A percentile compares a stretch with the other conserved stretches of the same genome.
Conservation (phyloP, 176 grass and related monocot genomes). For the Musa schizocarpa region DNA sequence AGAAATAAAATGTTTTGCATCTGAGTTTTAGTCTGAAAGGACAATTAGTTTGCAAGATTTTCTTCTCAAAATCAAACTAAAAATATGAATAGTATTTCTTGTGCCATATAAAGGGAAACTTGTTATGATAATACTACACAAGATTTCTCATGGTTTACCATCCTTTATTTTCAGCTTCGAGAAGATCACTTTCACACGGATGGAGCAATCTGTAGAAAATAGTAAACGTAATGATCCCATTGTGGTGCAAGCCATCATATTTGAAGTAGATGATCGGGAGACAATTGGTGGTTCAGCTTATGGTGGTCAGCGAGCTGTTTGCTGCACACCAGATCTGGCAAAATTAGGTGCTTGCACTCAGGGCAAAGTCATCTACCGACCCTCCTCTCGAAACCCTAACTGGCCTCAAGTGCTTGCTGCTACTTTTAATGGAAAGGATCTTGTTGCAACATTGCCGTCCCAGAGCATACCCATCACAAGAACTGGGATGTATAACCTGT, state of each 20-base stretch:
- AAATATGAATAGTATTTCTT: too few relatives aligned
- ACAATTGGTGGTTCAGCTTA: slow-evolving; percentile 94
- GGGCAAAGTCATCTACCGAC: slow-evolving; percentile 74
- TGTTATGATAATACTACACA: neutral
- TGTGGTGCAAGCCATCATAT: slow-evolving; percentile 81
- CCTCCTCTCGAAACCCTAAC: slow-evolving; percentile 51
- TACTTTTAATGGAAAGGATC: slow-evolving; percentile 68
- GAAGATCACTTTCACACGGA: slow-evolving; percentile 72
- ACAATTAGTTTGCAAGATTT: too few relatives aligned
- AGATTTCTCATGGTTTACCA: neutral
- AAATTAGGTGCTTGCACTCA: slow-evolving; percentile 82
- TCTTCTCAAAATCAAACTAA: too few relatives aligned
- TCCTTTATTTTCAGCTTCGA: slow-evolving; percentile 49
- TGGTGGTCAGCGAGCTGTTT: slow-evolving; percentile 91
- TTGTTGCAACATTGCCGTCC: slow-evolving; percentile 53
- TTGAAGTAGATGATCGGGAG: slow-evolving; percentile 90
- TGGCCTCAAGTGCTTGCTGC: slow-evolving; percentile 77
- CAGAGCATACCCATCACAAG: slow-evolving; percentile 58
- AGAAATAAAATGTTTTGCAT: too few relatives aligned
- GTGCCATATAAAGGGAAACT: neutral
- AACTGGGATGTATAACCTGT: slow-evolving; percentile 99
- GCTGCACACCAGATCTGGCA: slow-evolving; percentile 85
- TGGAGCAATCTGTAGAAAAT: slow-evolving; percentile 43
- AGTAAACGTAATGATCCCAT: slow-evolving; percentile 37
- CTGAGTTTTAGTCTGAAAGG: too few relatives aligned